Percentiles rank a stretch among this genome's conserved stretches.
Evolutionary conservation across 2,329 filamentous ascomycete species (phyloP).

Genomic region (Exophiala alcalophila): DNA sequence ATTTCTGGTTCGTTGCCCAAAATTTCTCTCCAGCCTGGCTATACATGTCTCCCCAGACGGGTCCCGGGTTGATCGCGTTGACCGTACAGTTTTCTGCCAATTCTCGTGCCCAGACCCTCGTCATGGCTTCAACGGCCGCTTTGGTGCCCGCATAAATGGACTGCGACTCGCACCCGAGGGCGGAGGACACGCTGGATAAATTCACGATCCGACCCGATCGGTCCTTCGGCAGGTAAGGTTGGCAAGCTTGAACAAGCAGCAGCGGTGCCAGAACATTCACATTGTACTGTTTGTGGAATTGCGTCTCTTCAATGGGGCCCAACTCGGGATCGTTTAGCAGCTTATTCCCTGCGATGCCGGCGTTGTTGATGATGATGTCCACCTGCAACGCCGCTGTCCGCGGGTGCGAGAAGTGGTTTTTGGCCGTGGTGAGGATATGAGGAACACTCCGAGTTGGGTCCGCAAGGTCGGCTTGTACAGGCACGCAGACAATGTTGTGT

Average conservation of each 20-base stretch:
- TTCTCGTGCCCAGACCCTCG: conserved; percentile 60
- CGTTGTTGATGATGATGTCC: conserved; percentile 37
- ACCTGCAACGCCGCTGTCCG: conserved; percentile 45
- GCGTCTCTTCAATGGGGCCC: conserved; percentile 42
- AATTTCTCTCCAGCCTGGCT: conserved; percentile 54
- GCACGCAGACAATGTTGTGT: conserved; percentile 59
- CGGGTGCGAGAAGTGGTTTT: conserved; percentile 57
- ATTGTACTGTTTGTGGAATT: conserved; percentile 56
- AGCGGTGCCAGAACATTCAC: conserved; percentile 60
- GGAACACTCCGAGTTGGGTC: conserved; percentile 57
- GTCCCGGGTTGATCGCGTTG: conserved; percentile 60
- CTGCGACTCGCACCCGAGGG: conserved; percentile 53
- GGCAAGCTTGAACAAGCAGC: conserved; percentile 54
- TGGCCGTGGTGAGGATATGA: conserved; percentile 57
- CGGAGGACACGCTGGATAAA: conserved; percentile 54
- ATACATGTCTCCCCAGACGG: conserved; percentile 56
- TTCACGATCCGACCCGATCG: conserved; percentile 59
- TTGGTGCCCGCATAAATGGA: conserved; percentile 62
- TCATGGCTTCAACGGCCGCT: conserved; percentile 61
- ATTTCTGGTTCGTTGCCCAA: conserved; percentile 58
- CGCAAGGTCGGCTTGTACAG: conserved; percentile 68
- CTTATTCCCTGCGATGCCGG: conserved; percentile 44
- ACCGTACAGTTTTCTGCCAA: conserved; percentile 56
- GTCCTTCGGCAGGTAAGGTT: conserved; percentile 55
- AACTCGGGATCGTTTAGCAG: conserved; percentile 58